Conservation (phyloP, 331 rosid genomes). For the Rosa hybrid region DNA sequence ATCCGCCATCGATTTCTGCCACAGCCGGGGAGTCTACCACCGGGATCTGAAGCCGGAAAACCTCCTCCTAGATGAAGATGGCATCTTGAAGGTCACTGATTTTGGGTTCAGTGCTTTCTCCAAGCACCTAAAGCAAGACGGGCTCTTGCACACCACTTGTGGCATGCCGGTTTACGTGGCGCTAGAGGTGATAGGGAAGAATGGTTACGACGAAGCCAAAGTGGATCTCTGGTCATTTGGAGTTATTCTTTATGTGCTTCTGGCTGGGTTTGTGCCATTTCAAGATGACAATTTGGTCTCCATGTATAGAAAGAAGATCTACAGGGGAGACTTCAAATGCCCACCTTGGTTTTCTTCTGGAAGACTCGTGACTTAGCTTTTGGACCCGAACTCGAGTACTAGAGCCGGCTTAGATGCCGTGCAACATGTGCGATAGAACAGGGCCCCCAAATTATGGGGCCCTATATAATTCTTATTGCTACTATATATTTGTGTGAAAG, state of each 20-base stretch:
- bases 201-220: conserved; percentile 90
- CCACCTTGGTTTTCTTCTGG: conserved; percentile 89
- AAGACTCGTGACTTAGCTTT: conserved; percentile 63
- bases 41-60: conserved; percentile 94
- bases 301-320: conserved; percentile 71
- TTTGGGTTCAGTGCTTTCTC: conserved; percentile 79
- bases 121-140: conserved; percentile 71
- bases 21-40: conserved; percentile 92
- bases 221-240: conserved; percentile 98
- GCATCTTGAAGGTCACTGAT: conserved; percentile 76
- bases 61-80: conserved; percentile 75
- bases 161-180: conserved; percentile 98
- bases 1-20: conserved; percentile 92
- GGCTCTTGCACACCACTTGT: conserved; percentile 83
- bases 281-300: conserved; percentile 80
- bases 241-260: conserved; percentile 81
- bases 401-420: too few species aligned
- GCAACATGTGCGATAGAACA: too few species aligned
- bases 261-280: conserved; percentile 85
- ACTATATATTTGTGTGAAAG: too few species aligned
- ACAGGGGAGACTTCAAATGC: conserved; percentile 83
- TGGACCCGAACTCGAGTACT: conserved; percentile 74
- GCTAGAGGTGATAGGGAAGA: conserved; percentile 85
- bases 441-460: too few species aligned
- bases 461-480: too few species aligned